Percentiles rank a stretch among this genome's conserved stretches.
These are phyloP conservation scores for Exophiala dermatitidis DNA, from an alignment of 2,329 filamentous ascomycete species.

Conservation along the genomic window DNA sequence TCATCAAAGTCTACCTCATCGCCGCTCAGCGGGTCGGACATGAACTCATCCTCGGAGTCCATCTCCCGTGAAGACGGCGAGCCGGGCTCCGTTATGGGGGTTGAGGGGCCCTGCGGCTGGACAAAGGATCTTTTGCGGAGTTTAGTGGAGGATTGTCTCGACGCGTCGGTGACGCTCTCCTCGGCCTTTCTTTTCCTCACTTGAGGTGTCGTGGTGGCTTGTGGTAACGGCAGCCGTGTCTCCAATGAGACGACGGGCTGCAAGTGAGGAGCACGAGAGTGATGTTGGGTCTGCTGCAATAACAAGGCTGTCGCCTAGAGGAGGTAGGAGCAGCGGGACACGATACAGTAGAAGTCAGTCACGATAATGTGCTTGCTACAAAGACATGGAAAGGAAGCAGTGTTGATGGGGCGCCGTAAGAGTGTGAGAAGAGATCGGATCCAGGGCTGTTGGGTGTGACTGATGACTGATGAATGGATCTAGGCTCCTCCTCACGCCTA, in stretches of 20 bases:
- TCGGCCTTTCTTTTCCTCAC: slow-evolving; percentile 49
- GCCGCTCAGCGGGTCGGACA: slow-evolving; percentile 74
- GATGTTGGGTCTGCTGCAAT: background rate
- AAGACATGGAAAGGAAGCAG: background rate
- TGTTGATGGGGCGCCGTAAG: background rate
- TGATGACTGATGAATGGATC: background rate
- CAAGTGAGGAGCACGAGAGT: slow-evolving; percentile 10
- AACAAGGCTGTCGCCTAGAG: too few species aligned
- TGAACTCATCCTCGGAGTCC: slow-evolving; percentile 94
- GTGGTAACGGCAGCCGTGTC: slow-evolving; percentile 21
- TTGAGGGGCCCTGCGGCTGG: slow-evolving; percentile 33
- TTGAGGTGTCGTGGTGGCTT: slow-evolving; percentile 47
- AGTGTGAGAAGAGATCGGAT: background rate
- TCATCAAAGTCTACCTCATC: slow-evolving; percentile 63
- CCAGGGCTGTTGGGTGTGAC: background rate
- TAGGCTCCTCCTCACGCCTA: background rate
- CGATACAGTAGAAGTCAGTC: background rate
- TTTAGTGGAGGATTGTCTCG: slow-evolving; percentile 29
- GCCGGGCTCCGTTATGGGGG: slow-evolving; percentile 44
- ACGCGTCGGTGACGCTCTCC: slow-evolving; percentile 34
- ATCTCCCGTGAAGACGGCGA: slow-evolving; percentile 50
- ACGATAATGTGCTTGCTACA: background rate
- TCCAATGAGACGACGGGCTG: slow-evolving; percentile 25
- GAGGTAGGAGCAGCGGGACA: too few species aligned
- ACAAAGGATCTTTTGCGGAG: slow-evolving; percentile 30